Percentiles rank a stretch among this genome's conserved stretches.
Conservation (phyloP, 2,329 filamentous ascomycete species). For the Amylocarpus encephaloides region DNA sequence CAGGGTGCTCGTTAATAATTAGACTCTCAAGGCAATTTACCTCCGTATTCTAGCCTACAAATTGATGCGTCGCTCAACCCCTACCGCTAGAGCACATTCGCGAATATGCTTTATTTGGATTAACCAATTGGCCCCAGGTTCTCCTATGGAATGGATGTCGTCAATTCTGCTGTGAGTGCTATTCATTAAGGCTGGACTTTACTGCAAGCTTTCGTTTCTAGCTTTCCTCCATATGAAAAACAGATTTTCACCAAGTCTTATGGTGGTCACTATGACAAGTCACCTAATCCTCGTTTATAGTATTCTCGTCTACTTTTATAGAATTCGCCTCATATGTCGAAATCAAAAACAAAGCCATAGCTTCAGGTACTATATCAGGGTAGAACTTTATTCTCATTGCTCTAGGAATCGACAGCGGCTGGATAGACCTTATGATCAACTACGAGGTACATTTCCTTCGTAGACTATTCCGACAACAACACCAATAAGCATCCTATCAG, state of each 20-base stretch:
- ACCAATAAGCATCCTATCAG: conserved; percentile 39
- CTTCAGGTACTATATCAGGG: conserved; percentile 31
- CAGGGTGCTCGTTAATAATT: conserved; percentile 9
- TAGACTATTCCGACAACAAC: conserved; percentile 28
- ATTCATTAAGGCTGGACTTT: conserved; percentile 47
- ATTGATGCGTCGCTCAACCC: conserved; percentile 28
- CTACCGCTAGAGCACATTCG: conserved; percentile 32
- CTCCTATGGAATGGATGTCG: conserved; percentile 36
- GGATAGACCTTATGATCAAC: conserved; percentile 51
- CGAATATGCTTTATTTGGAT: conserved; percentile 35
- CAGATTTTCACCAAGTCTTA: conserved; percentile 45
- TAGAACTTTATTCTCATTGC: conserved; percentile 27
- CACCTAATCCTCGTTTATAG: conserved; percentile 29
- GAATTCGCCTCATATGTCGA: conserved; percentile 49
- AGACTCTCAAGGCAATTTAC: conserved; percentile 1
- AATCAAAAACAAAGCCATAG: conserved; percentile 46
- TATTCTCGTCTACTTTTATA: conserved; percentile 9
- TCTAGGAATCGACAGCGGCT: conserved; percentile 30
- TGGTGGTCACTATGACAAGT: conserved; percentile 49
- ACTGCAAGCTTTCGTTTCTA: conserved; percentile 52
- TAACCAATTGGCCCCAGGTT: conserved; percentile 35
- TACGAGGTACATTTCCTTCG: conserved; percentile 31
- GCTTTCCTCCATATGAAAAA: conserved; percentile 55
- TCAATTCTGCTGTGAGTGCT: conserved; percentile 38
- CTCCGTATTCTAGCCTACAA: neutral